Base-by-base conservation (phyloP, 306 rosid genomes). In the Vigna radiata region DNA sequence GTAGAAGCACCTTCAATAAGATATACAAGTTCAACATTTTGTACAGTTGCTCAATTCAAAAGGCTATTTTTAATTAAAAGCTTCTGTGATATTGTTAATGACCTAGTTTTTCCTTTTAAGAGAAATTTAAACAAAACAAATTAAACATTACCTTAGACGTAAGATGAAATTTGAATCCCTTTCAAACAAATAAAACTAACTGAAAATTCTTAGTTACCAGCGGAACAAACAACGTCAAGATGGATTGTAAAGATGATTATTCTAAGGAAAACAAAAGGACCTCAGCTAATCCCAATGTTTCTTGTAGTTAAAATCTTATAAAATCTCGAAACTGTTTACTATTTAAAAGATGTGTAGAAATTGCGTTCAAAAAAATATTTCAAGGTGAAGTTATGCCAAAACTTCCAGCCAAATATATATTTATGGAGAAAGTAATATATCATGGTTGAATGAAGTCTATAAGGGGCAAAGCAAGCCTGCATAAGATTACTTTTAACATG, bases 141-240 rank as follows among this genome's bases (percentile, higher is more conserved):
- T 48, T 13, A 9, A 52, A 17, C 13, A 52, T 31, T 52, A 52
- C 47, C 14, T 10, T 0, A 7, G 60, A 70, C n/a, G 47, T 43
- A 33, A 6, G 14, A 49, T 27, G 46, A 31, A 49, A 70, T 44
- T 27, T 27, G 48, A 69, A 69, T 27, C 60, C 74, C 46, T 69
- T 67, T 25, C 27, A 25, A 25, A 2, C 9, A 9, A 5, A 49
- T 37, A 37, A 36, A 49, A 4, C n/a, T 56, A 33, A 23, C 16
- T 3, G 33, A 56, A 56, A 56, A 56, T 56, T 56, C 62, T 56
- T 21, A 23, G 64, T 23, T 23, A 23, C 37, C 4, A 3, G 17
- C 17, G 29, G 8, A 33, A 12, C 8, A 58, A 5, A 10, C 27
- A 59, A 25, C 62, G 27, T 59, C 14, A 59, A 25, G 5, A 58